phyloP scores from a whole-genome alignment of 768 basidiomycete species.

The Kwoniella sp. region DNA sequence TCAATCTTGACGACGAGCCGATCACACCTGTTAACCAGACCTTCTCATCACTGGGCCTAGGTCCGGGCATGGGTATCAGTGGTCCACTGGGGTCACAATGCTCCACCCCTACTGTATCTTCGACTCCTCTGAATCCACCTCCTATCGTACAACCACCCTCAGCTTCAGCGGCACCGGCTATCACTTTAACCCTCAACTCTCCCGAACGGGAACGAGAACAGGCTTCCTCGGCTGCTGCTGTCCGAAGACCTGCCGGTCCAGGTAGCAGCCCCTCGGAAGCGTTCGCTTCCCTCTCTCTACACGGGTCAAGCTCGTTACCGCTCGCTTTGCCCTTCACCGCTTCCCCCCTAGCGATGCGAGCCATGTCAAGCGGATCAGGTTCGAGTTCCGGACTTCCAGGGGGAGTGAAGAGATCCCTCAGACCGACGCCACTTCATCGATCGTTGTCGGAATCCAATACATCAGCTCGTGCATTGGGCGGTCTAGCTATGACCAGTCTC shows the following conservation, averaged over 20 bases:
- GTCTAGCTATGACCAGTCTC: constrained; percentile 20
- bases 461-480: background rate
- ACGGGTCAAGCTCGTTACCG: constrained; percentile 8
- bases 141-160: constrained; percentile 16
- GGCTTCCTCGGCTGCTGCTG: background rate
- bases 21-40: constrained; percentile 40
- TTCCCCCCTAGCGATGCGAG: background rate
- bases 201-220: constrained; percentile 9
- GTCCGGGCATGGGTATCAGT: background rate
- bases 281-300: constrained; percentile 22
- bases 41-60: constrained; percentile 28
- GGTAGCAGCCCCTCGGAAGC: constrained; percentile 22
- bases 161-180: constrained; percentile 18
- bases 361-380: background rate
- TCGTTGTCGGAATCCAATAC: constrained; percentile 22
- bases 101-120: constrained; percentile 14
- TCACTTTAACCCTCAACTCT: constrained; percentile 27
- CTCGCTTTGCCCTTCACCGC: constrained; percentile 14
- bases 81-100: constrained; percentile 21
- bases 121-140: constrained; percentile 17
- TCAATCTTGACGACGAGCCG: constrained; percentile 23
- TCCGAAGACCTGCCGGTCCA: background rate
- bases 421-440: constrained; percentile 17
- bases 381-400: background rate
- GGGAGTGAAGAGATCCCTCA: constrained; percentile 19